Conservation (phyloP, 139 green algal genomes). For the Pseudopediastrum boryanum region DNA sequence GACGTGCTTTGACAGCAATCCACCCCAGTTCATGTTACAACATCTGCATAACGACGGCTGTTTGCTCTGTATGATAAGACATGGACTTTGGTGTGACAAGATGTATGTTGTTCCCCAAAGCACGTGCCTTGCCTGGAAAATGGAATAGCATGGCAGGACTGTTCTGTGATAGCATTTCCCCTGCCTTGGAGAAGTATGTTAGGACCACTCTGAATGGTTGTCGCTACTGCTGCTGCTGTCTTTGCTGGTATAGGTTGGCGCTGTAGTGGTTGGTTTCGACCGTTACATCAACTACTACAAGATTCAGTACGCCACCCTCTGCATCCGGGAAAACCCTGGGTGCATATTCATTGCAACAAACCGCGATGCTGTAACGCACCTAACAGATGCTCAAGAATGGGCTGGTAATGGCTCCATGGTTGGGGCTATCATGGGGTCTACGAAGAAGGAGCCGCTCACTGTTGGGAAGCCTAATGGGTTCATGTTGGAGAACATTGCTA, state of each 20-base stretch:
- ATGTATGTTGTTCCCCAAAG: no score
- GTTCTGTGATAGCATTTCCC: no score
- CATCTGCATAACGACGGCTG: no score
- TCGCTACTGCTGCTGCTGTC: no score
- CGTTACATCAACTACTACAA: constrained; percentile 99
- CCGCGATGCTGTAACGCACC: constrained; percentile 96
- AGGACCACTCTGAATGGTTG: no score
- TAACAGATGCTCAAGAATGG: constrained; percentile 93
- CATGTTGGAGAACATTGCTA: constrained; percentile 97
- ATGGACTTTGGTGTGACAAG: no score
- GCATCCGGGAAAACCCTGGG: constrained; percentile 97
- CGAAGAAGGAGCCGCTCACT: constrained; percentile 90
- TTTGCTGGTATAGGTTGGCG: constrained; percentile 88
- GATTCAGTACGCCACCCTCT: constrained; percentile 98
- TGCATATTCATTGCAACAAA: constrained; percentile 99
- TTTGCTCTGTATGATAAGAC: no score
- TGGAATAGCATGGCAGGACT: no score
- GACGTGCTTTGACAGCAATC: no score
- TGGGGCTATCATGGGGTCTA: constrained; percentile 92
- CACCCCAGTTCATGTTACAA: no score
- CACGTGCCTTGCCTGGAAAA: no score
- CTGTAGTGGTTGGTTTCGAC: constrained; percentile 98
- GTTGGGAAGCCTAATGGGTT: constrained; percentile 97
- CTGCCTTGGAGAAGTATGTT: no score
- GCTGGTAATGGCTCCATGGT: constrained; percentile 96